Evolutionary conservation across 306 rosid species (phyloP).

Genomic region (Carpinus fangiana): DNA sequence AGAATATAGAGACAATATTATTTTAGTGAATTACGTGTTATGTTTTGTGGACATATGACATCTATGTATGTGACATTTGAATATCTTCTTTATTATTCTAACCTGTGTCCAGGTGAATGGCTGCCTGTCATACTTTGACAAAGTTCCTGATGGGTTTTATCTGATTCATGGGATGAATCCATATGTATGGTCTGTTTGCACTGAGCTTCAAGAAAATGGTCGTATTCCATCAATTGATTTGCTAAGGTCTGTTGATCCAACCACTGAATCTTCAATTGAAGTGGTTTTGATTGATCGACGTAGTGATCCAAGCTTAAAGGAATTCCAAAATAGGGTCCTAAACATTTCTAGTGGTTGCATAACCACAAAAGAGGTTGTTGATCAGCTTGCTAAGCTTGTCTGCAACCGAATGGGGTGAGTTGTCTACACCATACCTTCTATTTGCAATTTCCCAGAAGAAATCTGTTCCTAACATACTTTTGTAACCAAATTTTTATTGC

Average conservation of each 20-base stretch:
- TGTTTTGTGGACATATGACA: background rate
- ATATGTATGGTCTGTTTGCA: constrained; percentile 87
- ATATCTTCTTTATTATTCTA: constrained; percentile 30
- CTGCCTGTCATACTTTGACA: constrained; percentile 85
- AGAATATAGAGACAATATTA: background rate
- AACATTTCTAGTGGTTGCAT: constrained; percentile 67
- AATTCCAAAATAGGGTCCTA: constrained; percentile 68
- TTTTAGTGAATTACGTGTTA: background rate
- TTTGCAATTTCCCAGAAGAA: constrained; percentile 27
- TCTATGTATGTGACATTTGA: constrained; percentile 7
- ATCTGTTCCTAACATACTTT: constrained; percentile 27
- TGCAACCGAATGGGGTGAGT: constrained; percentile 93
- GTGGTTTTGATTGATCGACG: constrained; percentile 76
- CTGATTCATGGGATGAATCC: constrained; percentile 88
- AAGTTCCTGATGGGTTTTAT: constrained; percentile 93
- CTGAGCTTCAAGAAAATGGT: constrained; percentile 82
- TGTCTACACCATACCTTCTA: constrained; percentile 28
- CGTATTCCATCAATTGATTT: constrained; percentile 87
- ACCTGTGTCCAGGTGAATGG: constrained; percentile 83
- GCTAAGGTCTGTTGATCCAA: constrained; percentile 69
- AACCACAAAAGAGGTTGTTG: constrained; percentile 82
- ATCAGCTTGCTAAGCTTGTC: constrained; percentile 89
- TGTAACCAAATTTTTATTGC: constrained; percentile 50
- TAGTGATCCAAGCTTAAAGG: constrained; percentile 81
- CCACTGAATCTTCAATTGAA: constrained; percentile 68